These are phyloP conservation scores for Erythrophleum fordii DNA, from an alignment of 306 rosid species.

Conservation along the genomic window DNA sequence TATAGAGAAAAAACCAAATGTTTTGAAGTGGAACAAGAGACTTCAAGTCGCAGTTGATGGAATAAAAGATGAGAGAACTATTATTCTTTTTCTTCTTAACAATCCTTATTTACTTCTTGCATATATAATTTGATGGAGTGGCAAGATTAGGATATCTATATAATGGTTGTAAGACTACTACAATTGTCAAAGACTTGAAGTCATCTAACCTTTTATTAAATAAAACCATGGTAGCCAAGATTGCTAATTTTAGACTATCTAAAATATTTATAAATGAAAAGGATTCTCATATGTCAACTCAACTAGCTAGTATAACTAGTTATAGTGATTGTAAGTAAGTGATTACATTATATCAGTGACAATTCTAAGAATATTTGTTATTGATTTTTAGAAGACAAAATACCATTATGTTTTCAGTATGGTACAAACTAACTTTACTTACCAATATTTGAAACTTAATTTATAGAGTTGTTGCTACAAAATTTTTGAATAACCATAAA, in stretches of 20 bases:
- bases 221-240: conserved; percentile 41
- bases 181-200: conserved; percentile 50
- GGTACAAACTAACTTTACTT: too few relatives aligned
- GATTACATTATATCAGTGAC: background rate
- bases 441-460: too few relatives aligned
- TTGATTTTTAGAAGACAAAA: too few relatives aligned
- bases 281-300: conserved; percentile 33
- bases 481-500: too few relatives aligned
- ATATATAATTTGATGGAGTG: background rate
- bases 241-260: conserved; percentile 52
- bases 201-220: conserved; percentile 46
- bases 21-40: conserved; percentile 39
- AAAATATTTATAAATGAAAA: conserved; percentile 11
- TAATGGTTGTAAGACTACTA: conserved; percentile 33
- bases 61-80: background rate
- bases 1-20: background rate
- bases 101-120: background rate
- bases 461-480: too few relatives aligned
- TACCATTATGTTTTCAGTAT: background rate
- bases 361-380: too few relatives aligned
- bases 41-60: conserved; percentile 9
- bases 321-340: conserved; percentile 49
- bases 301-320: conserved; percentile 32
- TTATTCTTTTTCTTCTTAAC: background rate
- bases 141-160: conserved; percentile 36